These are phyloP conservation scores for Epichloe scottii DNA, from an alignment of 2,329 filamentous ascomycete genomes.

Conservation along the genomic window DNA sequence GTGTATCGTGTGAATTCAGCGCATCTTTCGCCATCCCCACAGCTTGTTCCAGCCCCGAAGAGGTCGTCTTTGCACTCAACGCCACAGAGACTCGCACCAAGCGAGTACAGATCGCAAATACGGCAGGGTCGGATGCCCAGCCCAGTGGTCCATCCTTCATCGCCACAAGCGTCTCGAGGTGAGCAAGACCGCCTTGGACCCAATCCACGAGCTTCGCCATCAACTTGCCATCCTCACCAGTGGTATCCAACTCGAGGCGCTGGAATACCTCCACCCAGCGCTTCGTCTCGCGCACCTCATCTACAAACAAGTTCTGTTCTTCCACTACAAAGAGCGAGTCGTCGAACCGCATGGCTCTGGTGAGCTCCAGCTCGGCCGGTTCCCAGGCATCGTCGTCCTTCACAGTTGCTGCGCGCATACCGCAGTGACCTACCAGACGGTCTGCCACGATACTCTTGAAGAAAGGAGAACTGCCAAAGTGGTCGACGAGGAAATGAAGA, in stretches of 20 bases:
- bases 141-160: constrained; percentile 55
- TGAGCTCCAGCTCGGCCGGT: constrained; percentile 27
- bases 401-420: constrained; percentile 5
- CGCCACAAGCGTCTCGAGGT: constrained; percentile 22
- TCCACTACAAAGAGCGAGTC: constrained; percentile 73
- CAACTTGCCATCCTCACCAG: constrained; percentile 14
- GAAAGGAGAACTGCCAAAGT: constrained; percentile 20
- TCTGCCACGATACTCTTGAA: constrained; percentile 29
- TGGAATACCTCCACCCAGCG: constrained; percentile 50
- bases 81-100: constrained; percentile 29
- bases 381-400: constrained; percentile 6
- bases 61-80: constrained; percentile 13
- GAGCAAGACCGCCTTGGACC: constrained; percentile 35
- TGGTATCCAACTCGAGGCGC: constrained; percentile 10
- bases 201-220: constrained; percentile 29
- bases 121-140: constrained; percentile 55
- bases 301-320: constrained; percentile 88
- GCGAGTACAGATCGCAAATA: constrained; percentile 48
- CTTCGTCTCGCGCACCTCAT: constrained; percentile 61
- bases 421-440: constrained; percentile 25
- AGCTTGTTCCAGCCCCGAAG: constrained; percentile 6
- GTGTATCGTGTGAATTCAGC: constrained; percentile 1
- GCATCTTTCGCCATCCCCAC: constrained; percentile 4
- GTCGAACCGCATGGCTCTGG: constrained; percentile 38
- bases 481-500: constrained; percentile 27